A percentile compares a stretch with the other conserved stretches of the same genome.
These are phyloP conservation scores for Tetrapisispora pingtungensis DNA, from an alignment of 805 yeast genomes.

Conservation along the genomic window DNA sequence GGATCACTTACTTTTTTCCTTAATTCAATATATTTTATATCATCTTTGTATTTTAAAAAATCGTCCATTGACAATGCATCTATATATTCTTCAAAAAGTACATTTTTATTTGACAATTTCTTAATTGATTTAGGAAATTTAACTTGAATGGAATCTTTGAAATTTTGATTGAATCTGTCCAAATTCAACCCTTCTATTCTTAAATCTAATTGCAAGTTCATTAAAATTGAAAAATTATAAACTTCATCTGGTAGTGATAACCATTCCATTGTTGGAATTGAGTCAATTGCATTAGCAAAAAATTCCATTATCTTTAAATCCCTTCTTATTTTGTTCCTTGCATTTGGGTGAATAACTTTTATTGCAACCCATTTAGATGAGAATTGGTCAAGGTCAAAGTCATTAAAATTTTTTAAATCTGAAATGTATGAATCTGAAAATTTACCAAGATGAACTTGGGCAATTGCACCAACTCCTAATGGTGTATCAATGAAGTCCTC, in stretches of 20 bases:
- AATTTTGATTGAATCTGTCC: slow-evolving; percentile 59
- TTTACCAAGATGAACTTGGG: slow-evolving; percentile 81
- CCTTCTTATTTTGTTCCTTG: slow-evolving; percentile 57
- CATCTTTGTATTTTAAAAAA: slow-evolving; percentile 41
- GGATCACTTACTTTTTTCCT: slow-evolving; percentile 67
- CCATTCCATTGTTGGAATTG: slow-evolving; percentile 96
- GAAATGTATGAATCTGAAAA: slow-evolving; percentile 39
- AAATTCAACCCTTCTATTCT: slow-evolving; percentile 83
- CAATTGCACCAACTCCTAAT: slow-evolving; percentile 96
- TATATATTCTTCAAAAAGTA: slow-evolving; percentile 78
- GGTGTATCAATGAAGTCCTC: slow-evolving; percentile 69
- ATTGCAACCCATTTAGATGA: slow-evolving; percentile 62
- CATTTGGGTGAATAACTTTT: slow-evolving; percentile 86
- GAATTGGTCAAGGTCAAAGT: no score
- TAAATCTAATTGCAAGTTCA: slow-evolving; percentile 82
- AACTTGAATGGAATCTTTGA: slow-evolving; percentile 45
- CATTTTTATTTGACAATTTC: slow-evolving; percentile 52
- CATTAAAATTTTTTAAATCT: neutral
- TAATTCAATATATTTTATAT: slow-evolving; percentile 29
- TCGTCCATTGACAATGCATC: slow-evolving; percentile 75
- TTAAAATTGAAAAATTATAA: slow-evolving; percentile 71
- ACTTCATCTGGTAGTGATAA: slow-evolving; percentile 90
- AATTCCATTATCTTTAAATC: slow-evolving; percentile 78
- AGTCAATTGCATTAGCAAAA: slow-evolving; percentile 62
- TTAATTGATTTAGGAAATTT: slow-evolving; percentile 56